These are phyloP conservation scores for Lactifluus pinguis DNA, from an alignment of 768 basidiomycete genomes.

Conservation along the genomic window DNA sequence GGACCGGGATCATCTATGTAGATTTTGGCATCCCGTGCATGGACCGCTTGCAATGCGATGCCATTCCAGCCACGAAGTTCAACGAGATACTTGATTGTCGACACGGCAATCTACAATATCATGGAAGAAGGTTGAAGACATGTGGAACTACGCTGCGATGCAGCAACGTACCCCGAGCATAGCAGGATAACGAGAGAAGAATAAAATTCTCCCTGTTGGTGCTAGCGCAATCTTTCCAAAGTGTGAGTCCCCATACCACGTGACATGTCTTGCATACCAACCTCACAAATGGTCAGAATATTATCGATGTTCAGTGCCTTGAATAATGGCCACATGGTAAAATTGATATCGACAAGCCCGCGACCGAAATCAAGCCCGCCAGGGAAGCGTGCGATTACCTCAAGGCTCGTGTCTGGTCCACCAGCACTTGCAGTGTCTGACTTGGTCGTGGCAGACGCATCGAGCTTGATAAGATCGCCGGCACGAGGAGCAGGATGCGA, in stretches of 20 bases:
- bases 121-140: background rate
- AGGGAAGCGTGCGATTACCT: conserved; percentile 84
- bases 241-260: background rate
- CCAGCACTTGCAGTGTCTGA: conserved; percentile 31
- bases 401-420: conserved; percentile 43
- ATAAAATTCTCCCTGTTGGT: conserved; percentile 78
- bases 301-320: conserved; percentile 89
- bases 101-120: conserved; percentile 62
- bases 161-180: conserved; percentile 67
- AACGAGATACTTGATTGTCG: conserved; percentile 83
- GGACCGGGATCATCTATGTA: conserved; percentile 95
- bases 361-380: conserved; percentile 91
- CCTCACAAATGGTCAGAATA: conserved; percentile 88
- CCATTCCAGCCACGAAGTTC: conserved; percentile 92
- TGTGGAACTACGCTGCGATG: background rate
- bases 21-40: conserved; percentile 85
- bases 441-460: conserved; percentile 56
- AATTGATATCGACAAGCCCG: conserved; percentile 88
- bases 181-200: conserved; percentile 82
- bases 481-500: conserved; percentile 82
- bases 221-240: conserved; percentile 64
- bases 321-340: conserved; percentile 96
- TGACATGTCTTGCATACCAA: conserved; percentile 24
- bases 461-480: conserved; percentile 78
- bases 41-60: conserved; percentile 71